phyloP scores from a whole-genome alignment of 1,284 basidiomycete genomes.

The Puccinia coronata region DNA sequence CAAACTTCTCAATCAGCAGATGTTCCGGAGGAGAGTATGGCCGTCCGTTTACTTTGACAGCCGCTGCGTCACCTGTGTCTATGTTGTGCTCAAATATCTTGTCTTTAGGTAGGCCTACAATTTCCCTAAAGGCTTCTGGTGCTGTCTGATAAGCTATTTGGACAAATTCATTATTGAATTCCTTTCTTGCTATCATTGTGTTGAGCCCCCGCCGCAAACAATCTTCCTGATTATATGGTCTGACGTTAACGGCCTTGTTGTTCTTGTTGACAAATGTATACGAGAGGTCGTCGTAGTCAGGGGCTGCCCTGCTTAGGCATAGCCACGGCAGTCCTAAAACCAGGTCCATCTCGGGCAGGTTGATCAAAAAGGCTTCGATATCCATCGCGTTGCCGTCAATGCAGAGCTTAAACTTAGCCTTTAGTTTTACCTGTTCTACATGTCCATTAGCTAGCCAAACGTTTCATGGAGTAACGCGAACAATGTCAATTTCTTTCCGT shows the following conservation, averaged over 20 bases:
- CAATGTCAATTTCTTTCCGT: neutral
- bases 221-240: neutral
- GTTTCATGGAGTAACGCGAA: neutral
- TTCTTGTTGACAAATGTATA: neutral
- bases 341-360: neutral
- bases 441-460: neutral
- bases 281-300: neutral
- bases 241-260: neutral
- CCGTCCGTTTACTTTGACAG: neutral
- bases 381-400: neutral
- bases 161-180: neutral
- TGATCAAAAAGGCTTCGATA: too few species aligned
- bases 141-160: neutral
- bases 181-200: neutral
- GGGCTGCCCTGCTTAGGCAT: neutral
- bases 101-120: neutral
- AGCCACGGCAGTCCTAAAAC: conserved; percentile 10
- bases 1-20: conserved; percentile 12
- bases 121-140: neutral
- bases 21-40: conserved; percentile 12
- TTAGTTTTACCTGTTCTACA: neutral
- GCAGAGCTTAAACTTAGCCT: neutral
- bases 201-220: too few species aligned
- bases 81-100: neutral
- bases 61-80: neutral